phyloP scores from a whole-genome alignment of 108 stramenopile species.

The Cyclotella cryptica region DNA sequence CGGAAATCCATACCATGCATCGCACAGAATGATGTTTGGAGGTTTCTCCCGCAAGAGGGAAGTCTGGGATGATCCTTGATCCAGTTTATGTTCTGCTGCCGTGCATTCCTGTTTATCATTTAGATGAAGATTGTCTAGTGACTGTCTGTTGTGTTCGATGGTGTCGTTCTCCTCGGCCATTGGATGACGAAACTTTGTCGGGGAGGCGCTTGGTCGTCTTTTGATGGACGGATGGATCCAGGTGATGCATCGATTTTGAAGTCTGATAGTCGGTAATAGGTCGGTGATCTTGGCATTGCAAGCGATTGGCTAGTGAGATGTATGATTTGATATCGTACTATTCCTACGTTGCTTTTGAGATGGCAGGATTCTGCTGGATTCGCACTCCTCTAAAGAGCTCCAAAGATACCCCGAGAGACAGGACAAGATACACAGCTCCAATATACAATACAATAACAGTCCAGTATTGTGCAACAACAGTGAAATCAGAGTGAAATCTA shows the following conservation, averaged over 20 bases:
- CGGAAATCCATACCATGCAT: constrained; percentile 88
- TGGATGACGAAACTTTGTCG: too few species aligned
- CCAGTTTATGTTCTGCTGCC: background rate
- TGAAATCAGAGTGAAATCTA: too few species aligned
- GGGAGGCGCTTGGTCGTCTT: too few species aligned
- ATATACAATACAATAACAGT: too few species aligned
- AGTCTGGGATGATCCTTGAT: constrained; percentile 32
- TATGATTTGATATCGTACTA: constrained; percentile 8
- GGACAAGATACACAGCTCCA: too few species aligned
- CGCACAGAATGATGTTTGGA: constrained; percentile 63
- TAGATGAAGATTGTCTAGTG: constrained; percentile 2
- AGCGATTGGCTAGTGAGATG: background rate
- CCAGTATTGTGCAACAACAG: too few species aligned
- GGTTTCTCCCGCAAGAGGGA: constrained; percentile 15
- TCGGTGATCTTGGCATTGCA: background rate
- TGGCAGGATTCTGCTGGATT: background rate
- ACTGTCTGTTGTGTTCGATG: too few species aligned
- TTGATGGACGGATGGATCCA: background rate
- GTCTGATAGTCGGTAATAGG: background rate
- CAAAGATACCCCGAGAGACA: too few species aligned
- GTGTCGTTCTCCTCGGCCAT: too few species aligned
- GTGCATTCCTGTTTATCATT: background rate
- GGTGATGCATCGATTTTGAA: background rate
- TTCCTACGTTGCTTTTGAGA: constrained; percentile 1
- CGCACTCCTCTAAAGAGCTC: too few species aligned